Conservation (phyloP, 176 grass and related monocot species). For the Triticum monococcum region DNA sequence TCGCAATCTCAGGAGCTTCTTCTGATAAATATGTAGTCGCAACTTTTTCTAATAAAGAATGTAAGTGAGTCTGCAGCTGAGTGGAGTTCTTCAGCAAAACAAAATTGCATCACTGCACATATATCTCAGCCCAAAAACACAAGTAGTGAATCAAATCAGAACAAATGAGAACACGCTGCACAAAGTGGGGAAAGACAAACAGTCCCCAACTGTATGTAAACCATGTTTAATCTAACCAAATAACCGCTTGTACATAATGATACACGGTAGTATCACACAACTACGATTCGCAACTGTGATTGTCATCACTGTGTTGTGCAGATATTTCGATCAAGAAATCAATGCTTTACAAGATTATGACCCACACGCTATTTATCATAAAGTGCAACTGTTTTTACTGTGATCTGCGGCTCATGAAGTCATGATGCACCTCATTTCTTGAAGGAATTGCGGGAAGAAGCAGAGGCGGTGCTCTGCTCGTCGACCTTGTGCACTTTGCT, state of each 20-base stretch:
- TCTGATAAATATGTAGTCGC: not conserved
- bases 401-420: not conserved
- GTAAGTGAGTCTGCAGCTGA: not conserved
- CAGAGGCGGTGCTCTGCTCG: conserved; percentile 24
- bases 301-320: not conserved
- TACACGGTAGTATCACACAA: not conserved
- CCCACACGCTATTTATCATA: not conserved
- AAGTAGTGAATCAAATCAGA: not conserved
- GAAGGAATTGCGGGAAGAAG: not conserved
- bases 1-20: conserved; percentile 22
- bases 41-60: not conserved
- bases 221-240: not conserved
- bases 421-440: conserved; percentile 19
- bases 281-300: not conserved
- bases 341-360: no score
- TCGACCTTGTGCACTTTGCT: conserved; percentile 36
- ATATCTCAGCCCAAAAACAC: not conserved
- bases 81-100: not conserved
- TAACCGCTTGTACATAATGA: not conserved
- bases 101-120: not conserved
- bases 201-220: not conserved
- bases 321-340: not conserved
- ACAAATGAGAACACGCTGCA: not conserved
- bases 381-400: not conserved
- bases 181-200: not conserved